These are phyloP conservation scores for Termitomyces sp. DNA, from an alignment of 1,284 basidiomycete species.

Conservation along the genomic window DNA sequence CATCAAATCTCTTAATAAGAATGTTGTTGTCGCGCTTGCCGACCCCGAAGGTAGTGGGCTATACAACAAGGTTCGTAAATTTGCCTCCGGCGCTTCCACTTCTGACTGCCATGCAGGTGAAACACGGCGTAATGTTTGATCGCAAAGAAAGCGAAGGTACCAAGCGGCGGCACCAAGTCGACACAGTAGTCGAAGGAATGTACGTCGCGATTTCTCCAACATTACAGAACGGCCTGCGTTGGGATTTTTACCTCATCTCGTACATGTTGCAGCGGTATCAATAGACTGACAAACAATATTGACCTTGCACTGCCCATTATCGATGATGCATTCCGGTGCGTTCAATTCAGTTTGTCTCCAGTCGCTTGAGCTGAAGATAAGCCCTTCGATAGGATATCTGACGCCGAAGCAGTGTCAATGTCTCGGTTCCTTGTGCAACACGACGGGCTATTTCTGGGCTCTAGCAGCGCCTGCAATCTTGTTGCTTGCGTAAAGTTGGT, in stretches of 20 bases:
- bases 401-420: slow-evolving; percentile 90
- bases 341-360: not conserved
- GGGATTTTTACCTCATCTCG: slow-evolving; percentile 3
- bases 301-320: slow-evolving; percentile 76
- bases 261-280: slow-evolving; percentile 72
- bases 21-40: slow-evolving; percentile 71
- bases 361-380: not conserved
- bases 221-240: not conserved
- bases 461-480: slow-evolving; percentile 94
- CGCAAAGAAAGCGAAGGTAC: slow-evolving; percentile 90
- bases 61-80: slow-evolving; percentile 77
- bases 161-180: slow-evolving; percentile 90
- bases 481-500: slow-evolving; percentile 82
- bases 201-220: slow-evolving; percentile 30
- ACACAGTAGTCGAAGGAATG: slow-evolving; percentile 89
- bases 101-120: slow-evolving; percentile 47
- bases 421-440: slow-evolving; percentile 82
- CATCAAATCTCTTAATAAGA: slow-evolving; percentile 66
- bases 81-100: not conserved
- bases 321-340: slow-evolving; percentile 82
- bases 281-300: slow-evolving; percentile 83
- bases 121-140: slow-evolving; percentile 93
- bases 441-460: slow-evolving; percentile 94
- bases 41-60: slow-evolving; percentile 95
- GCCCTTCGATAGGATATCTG: slow-evolving; percentile 59